These are phyloP conservation scores for Ostreobium quekettii DNA, from an alignment of 139 green algal species.

Conservation along the genomic window DNA sequence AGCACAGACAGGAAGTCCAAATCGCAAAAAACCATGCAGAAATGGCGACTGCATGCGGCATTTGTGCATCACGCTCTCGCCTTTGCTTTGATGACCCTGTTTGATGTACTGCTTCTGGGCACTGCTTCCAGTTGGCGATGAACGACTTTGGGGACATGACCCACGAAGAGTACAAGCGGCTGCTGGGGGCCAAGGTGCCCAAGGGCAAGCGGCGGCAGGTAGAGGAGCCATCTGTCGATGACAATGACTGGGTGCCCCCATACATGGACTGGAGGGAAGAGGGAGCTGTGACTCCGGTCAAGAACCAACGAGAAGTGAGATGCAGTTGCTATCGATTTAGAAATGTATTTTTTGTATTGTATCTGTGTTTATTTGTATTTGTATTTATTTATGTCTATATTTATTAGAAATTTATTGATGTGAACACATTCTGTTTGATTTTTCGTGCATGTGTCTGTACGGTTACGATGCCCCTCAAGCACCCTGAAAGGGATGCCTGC, in stretches of 20 bases:
- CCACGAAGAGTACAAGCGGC: conserved; percentile 70
- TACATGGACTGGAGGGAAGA: conserved; percentile 73
- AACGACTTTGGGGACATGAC: conserved; percentile 79
- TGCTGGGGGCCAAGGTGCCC: conserved; percentile 48
- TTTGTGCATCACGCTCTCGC: too few relatives aligned
- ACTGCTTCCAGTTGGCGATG: conserved; percentile 63
- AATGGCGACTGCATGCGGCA: too few relatives aligned
- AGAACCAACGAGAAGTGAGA: conserved; percentile 59
- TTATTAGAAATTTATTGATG: not conserved
- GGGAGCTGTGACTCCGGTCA: conserved; percentile 72
- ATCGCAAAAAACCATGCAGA: too few relatives aligned
- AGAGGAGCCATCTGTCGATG: conserved; percentile 17
- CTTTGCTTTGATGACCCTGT: too few relatives aligned
- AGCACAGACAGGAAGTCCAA: too few relatives aligned
- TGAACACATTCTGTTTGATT: not conserved
- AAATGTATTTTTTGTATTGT: not conserved
- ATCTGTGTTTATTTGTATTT: conserved; percentile 9
- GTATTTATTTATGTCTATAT: not conserved
- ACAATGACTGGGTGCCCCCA: conserved; percentile 34
- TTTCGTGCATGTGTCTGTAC: not conserved
- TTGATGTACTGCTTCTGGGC: too few relatives aligned
- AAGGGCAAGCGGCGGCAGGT: conserved; percentile 4
- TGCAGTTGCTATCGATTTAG: not conserved
- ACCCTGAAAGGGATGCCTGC: not conserved
- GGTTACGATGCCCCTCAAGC: not conserved